phyloP scores from a whole-genome alignment of 768 basidiomycete genomes.

The Psilocybe azurescens region DNA sequence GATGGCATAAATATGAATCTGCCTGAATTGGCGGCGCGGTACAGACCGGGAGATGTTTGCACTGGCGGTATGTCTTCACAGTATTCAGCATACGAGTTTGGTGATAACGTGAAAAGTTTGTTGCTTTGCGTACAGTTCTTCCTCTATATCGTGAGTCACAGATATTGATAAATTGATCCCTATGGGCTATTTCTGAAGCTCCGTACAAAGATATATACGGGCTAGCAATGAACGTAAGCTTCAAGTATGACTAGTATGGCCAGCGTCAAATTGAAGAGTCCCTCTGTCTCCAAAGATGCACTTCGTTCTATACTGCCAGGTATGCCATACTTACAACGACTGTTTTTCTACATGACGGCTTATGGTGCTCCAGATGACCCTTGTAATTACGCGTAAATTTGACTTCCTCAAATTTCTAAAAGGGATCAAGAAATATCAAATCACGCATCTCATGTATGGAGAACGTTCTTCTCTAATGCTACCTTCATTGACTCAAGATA shows the following conservation, averaged over 20 bases:
- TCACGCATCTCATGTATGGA: neutral
- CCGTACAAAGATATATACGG: neutral
- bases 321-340: neutral
- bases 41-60: conserved; percentile 2
- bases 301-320: conserved; percentile 6
- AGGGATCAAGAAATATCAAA: neutral
- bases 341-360: neutral
- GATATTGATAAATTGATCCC: neutral
- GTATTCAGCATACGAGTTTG: neutral
- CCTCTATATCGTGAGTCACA: neutral
- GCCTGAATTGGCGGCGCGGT: neutral
- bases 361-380: neutral
- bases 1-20: neutral
- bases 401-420: conserved; percentile 1
- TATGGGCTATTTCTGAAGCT: no score
- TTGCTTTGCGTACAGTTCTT: neutral
- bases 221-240: conserved; percentile 2
- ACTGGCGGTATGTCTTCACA: neutral
- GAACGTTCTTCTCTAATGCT: neutral
- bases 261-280: neutral
- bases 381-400: neutral
- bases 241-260: neutral
- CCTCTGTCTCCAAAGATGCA: neutral
- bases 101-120: neutral
- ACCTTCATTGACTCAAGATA: neutral